Percentiles rank a stretch among this genome's conserved stretches.
Conservation (phyloP, 2,329 filamentous ascomycete genomes). For the Fusarium xylarioides region DNA sequence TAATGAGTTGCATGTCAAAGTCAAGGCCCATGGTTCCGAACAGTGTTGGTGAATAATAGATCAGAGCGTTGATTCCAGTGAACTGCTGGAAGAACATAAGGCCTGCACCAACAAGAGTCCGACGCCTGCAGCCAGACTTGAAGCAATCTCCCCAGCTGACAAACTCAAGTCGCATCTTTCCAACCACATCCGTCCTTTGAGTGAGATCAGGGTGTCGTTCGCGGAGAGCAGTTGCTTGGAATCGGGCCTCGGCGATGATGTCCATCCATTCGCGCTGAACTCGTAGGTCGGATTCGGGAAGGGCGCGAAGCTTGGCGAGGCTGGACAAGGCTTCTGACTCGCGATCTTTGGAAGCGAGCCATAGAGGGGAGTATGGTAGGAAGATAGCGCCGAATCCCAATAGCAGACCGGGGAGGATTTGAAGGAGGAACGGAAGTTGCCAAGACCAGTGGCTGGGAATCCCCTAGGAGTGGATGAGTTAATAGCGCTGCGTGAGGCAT, state of each 20-base stretch:
- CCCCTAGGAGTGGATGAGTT: background rate
- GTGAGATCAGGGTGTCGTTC: slow-evolving; percentile 47
- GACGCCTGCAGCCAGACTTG: slow-evolving; percentile 57
- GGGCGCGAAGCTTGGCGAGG: slow-evolving; percentile 35
- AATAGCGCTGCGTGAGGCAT: rapidly evolving
- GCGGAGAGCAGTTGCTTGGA: slow-evolving; percentile 42
- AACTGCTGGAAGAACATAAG: slow-evolving; percentile 66
- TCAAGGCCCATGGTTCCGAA: slow-evolving; percentile 63
- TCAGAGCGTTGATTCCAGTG: slow-evolving; percentile 53
- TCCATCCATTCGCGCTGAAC: slow-evolving; percentile 40
- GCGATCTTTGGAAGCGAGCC: slow-evolving; percentile 40
- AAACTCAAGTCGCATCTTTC: slow-evolving; percentile 57
- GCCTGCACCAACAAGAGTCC: slow-evolving; percentile 56
- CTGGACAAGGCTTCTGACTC: slow-evolving; percentile 37
- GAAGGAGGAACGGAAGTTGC: slow-evolving; percentile 44
- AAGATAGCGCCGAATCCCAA: slow-evolving; percentile 40
- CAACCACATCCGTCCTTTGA: slow-evolving; percentile 45
- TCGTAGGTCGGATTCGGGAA: slow-evolving; percentile 32
- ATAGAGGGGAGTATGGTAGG: slow-evolving; percentile 43
- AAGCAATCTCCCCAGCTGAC: slow-evolving; percentile 61
- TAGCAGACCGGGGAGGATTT: slow-evolving; percentile 41
- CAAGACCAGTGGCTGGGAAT: slow-evolving; percentile 42
- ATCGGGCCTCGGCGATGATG: slow-evolving; percentile 39
- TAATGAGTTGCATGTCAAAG: slow-evolving; percentile 45
- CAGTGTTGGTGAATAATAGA: slow-evolving; percentile 68